These are phyloP conservation scores for Lolium rigidum DNA, from an alignment of 176 grass and related monocot genomes.

Conservation along the genomic window DNA sequence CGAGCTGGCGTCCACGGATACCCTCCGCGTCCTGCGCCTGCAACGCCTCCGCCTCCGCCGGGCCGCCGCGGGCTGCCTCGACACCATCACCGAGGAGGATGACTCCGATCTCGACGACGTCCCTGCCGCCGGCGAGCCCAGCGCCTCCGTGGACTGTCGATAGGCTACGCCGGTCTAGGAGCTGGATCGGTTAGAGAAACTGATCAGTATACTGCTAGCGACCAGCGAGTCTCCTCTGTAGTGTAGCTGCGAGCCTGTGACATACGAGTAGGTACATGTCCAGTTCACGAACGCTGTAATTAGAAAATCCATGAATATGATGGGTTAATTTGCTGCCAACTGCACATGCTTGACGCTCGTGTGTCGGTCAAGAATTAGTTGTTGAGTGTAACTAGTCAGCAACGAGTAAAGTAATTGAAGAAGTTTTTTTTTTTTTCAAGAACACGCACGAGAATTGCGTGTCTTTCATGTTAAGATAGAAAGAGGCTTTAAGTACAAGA, in stretches of 20 bases:
- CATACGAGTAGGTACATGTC: too few relatives aligned
- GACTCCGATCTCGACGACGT: background rate
- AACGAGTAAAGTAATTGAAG: too few relatives aligned
- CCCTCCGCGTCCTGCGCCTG: background rate
- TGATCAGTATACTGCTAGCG: background rate
- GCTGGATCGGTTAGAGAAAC: background rate
- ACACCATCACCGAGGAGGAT: background rate
- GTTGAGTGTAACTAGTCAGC: too few relatives aligned
- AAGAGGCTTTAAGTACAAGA: too few relatives aligned
- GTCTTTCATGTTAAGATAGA: too few relatives aligned
- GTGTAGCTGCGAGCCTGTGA: background rate
- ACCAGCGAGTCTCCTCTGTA: background rate
- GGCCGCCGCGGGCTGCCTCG: background rate
- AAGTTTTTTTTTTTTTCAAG: too few relatives aligned
- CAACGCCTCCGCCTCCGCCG: background rate
- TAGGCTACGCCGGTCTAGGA: background rate
- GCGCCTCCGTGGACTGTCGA: background rate
- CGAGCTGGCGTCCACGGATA: background rate
- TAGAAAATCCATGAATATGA: too few relatives aligned
- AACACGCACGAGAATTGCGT: too few relatives aligned
- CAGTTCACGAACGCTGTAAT: too few relatives aligned
- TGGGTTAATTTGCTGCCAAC: too few relatives aligned
- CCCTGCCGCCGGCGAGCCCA: background rate
- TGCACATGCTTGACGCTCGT: too few relatives aligned
- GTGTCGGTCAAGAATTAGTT: too few relatives aligned